These are phyloP conservation scores for Lactifluus subvellereus DNA, from an alignment of 768 basidiomycete species.

Conservation along the genomic window DNA sequence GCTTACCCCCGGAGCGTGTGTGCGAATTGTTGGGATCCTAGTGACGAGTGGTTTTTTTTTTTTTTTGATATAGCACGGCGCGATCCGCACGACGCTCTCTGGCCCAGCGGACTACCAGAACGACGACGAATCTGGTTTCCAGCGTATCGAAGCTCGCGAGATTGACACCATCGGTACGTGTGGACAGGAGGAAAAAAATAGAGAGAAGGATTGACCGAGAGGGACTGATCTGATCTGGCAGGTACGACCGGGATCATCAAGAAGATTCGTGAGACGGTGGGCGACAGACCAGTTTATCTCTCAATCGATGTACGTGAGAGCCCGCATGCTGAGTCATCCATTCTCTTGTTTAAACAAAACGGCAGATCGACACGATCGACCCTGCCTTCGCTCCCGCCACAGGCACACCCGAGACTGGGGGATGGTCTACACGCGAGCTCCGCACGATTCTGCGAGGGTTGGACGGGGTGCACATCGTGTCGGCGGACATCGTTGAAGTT, in stretches of 20 bases:
- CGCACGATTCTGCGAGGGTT: constrained; percentile 71
- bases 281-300: constrained; percentile 67
- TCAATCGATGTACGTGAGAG: constrained; percentile 58
- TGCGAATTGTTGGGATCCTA: constrained; percentile 64
- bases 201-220: neutral
- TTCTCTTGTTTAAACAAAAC: neutral
- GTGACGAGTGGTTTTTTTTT: constrained; percentile 38
- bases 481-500: constrained; percentile 81
- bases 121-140: constrained; percentile 74
- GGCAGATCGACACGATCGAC: constrained; percentile 74
- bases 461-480: constrained; percentile 70
- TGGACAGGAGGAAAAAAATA: neutral
- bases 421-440: constrained; percentile 79
- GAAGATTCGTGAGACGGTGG: constrained; percentile 74
- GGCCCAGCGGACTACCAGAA: constrained; percentile 72
- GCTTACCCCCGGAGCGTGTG: constrained; percentile 22
- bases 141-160: constrained; percentile 77
- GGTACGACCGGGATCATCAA: constrained; percentile 72
- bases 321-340: neutral
- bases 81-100: constrained; percentile 78
- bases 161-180: constrained; percentile 69
- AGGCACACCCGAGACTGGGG: constrained; percentile 80
- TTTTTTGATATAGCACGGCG: constrained; percentile 59
- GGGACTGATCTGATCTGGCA: constrained; percentile 26
- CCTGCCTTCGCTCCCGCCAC: constrained; percentile 80